A percentile compares a stretch with the other conserved stretches of the same genome.
phyloP scores from a whole-genome alignment of 208 protist genomes.

The Novymonas esmeraldas region DNA sequence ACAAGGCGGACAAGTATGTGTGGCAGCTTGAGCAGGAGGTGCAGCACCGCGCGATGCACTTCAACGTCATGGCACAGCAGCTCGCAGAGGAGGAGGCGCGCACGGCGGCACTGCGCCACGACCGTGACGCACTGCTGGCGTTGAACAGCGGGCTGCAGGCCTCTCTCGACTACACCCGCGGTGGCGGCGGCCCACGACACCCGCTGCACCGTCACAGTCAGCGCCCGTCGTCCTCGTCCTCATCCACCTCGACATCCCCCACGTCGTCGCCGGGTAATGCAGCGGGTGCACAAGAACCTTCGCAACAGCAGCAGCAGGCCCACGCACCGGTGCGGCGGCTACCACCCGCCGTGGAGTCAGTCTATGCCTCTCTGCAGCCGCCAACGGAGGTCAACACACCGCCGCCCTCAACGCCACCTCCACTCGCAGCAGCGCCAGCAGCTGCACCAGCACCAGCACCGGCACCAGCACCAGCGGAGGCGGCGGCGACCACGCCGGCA shows the following conservation, averaged over 20 bases:
- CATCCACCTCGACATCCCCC: not conserved
- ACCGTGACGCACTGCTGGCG: slow-evolving; percentile 54
- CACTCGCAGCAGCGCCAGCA: not conserved
- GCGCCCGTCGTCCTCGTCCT: not conserved
- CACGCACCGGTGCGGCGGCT: not conserved
- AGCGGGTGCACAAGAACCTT: not conserved
- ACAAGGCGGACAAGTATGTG: slow-evolving; percentile 62
- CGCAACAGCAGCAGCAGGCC: slow-evolving; percentile 4
- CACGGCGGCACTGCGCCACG: slow-evolving; percentile 41
- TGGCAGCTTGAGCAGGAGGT: slow-evolving; percentile 59
- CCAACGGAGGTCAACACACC: not conserved
- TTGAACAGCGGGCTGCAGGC: slow-evolving; percentile 43
- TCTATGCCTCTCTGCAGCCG: slow-evolving; percentile 23
- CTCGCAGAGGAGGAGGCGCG: slow-evolving; percentile 52
- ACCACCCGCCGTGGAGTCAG: slow-evolving; percentile 25
- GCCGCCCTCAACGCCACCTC: slow-evolving; percentile 8
- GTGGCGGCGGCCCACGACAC: not conserved
- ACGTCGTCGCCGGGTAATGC: not conserved
- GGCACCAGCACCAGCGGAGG: slow-evolving; percentile 2
- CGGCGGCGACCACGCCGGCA: slow-evolving; percentile 5
- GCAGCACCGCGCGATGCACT: slow-evolving; percentile 45
- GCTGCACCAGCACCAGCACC: slow-evolving; percentile 9
- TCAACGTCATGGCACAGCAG: slow-evolving; percentile 47
- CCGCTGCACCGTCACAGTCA: not conserved
- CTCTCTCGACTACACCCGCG: slow-evolving; percentile 19